These are phyloP conservation scores for Rostrohypoxylon terebratum DNA, from an alignment of 495 filamentous ascomycete genomes.

Conservation along the genomic window DNA sequence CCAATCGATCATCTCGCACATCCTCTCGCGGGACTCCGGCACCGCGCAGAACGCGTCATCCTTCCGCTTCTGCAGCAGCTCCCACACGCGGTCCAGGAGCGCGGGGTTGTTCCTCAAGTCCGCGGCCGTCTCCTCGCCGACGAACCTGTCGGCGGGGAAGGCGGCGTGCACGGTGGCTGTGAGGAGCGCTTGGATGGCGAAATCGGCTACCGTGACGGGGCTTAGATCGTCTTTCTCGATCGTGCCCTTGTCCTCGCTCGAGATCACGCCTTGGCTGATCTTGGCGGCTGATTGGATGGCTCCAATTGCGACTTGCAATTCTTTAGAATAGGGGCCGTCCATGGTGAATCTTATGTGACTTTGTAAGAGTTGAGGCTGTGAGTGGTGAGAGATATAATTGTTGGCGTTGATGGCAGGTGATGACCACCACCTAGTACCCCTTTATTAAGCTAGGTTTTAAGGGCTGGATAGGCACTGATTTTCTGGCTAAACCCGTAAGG, in stretches of 20 bases:
- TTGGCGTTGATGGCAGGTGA: too few species aligned
- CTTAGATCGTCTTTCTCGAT: slow-evolving; percentile 68
- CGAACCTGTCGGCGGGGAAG: slow-evolving; percentile 69
- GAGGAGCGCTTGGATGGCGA: slow-evolving; percentile 73
- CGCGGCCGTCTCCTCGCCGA: slow-evolving; percentile 71
- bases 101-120: slow-evolving; percentile 62
- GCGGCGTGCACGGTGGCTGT: slow-evolving; percentile 63
- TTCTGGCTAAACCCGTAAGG: background rate
- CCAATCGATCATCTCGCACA: slow-evolving; percentile 72
- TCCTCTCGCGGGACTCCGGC: slow-evolving; percentile 62
- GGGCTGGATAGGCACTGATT: background rate
- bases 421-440: too few species aligned
- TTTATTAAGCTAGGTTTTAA: too few species aligned
- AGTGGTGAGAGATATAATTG: background rate
- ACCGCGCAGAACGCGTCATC: slow-evolving; percentile 53
- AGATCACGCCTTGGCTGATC: slow-evolving; percentile 54
- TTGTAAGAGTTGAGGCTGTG: background rate
- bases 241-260: slow-evolving; percentile 48
- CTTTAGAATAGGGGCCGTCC: slow-evolving; percentile 53
- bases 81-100: slow-evolving; percentile 66
- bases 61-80: slow-evolving; percentile 55
- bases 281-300: slow-evolving; percentile 53
- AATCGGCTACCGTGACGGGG: slow-evolving; percentile 76
- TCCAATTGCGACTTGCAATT: slow-evolving; percentile 47
- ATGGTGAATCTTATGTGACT: slow-evolving; percentile 30